A percentile compares a stretch with the other conserved stretches of the same genome.
These are phyloP conservation scores for Xylaria sp. DNA, from an alignment of 2,329 filamentous ascomycete genomes.

Conservation along the genomic window DNA sequence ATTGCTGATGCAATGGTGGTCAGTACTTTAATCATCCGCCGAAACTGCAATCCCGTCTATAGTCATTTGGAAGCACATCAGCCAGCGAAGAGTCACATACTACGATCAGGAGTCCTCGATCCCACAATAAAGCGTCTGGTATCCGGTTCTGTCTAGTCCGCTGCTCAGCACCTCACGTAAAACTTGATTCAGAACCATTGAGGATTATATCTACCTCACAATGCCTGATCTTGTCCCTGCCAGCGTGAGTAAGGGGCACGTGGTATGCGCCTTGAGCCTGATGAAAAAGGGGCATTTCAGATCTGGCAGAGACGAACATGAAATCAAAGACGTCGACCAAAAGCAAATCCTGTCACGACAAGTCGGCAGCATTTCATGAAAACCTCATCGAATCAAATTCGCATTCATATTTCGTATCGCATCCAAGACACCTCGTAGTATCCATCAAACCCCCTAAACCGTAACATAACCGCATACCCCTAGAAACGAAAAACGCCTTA, in stretches of 20 bases:
- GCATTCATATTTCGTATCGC: neutral
- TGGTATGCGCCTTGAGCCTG: too few relatives aligned
- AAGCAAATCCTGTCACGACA: too few relatives aligned
- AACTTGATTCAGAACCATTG: too few relatives aligned
- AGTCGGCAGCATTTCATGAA: neutral
- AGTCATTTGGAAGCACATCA: neutral
- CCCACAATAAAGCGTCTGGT: neutral
- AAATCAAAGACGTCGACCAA: too few relatives aligned
- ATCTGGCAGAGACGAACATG: too few relatives aligned
- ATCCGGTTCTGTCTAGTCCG: neutral
- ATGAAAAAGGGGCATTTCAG: too few relatives aligned
- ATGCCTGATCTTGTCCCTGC: too few relatives aligned
- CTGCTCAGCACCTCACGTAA: neutral
- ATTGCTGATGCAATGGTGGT: too few relatives aligned
- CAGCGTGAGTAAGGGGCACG: too few relatives aligned
- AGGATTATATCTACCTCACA: too few relatives aligned
- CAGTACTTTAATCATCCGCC: neutral
- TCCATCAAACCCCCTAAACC: too few relatives aligned
- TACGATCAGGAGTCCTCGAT: neutral
- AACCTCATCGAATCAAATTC: neutral
- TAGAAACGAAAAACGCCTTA: neutral
- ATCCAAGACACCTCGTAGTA: neutral
- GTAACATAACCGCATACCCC: too few relatives aligned
- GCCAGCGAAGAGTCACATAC: neutral
- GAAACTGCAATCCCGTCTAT: neutral